Evolutionary conservation across 768 basidiomycete species (phyloP).

Genomic region (Porpolomopsis calyptriformis): DNA sequence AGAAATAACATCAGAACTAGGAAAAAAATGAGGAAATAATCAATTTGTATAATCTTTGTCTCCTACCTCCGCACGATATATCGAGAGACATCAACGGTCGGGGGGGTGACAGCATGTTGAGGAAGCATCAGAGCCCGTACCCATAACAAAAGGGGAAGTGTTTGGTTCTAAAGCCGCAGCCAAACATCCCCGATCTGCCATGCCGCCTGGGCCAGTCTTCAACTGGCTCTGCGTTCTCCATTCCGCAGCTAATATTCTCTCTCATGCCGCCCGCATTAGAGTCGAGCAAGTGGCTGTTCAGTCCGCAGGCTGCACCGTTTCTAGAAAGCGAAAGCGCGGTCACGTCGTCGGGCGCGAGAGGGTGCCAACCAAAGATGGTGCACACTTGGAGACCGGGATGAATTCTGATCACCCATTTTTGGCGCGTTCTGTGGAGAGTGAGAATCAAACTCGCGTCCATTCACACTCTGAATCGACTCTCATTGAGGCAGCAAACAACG

Average conservation of each 20-base stretch:
- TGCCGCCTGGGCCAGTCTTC: constrained; percentile 32
- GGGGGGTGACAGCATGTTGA: background rate
- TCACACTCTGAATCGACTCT: no score
- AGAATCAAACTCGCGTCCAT: background rate
- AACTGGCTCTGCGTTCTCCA: constrained; percentile 64
- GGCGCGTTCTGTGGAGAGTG: background rate
- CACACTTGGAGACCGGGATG: no score
- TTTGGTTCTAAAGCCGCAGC: background rate
- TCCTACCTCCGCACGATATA: constrained; percentile 26
- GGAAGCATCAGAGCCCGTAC: background rate
- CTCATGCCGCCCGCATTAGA: constrained; percentile 52
- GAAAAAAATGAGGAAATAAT: background rate
- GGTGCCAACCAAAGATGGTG: no score
- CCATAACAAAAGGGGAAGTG: no score
- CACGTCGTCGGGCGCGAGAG: no score
- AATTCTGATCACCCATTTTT: background rate
- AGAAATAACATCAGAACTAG: constrained; percentile 62
- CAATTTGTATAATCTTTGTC: background rate
- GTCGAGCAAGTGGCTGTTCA: constrained; percentile 29
- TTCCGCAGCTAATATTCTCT: constrained; percentile 48
- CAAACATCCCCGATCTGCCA: background rate
- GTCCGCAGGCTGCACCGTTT: constrained; percentile 10
- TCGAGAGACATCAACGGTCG: constrained; percentile 8
- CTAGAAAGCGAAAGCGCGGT: constrained; percentile 7
- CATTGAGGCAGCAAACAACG: no score